Evolutionary conservation across 345 rosid species (phyloP), one percentile per base, ranked within the genome.

Genomic region (Leavenworthia alabamica): DNA sequence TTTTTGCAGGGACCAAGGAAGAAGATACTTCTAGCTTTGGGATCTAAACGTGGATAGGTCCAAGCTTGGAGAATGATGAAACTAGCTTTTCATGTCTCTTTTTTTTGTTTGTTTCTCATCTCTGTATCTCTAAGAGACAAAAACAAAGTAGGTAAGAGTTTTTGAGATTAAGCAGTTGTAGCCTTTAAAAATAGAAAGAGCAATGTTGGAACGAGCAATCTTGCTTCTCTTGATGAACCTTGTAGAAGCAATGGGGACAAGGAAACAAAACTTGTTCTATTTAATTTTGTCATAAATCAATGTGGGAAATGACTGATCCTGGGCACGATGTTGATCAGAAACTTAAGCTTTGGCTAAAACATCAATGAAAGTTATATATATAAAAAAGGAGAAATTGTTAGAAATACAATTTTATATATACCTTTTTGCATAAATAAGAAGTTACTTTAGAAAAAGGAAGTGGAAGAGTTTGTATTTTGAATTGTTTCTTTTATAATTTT

Each of bases 1-100:
- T 61, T 73, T 32, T n/a, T n/a, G n/a, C 80, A 91, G 96, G 98
- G 98, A 7, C 98, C 98, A 20, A 83, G 98, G 67, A 91, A 88
- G 84, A 91, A 91, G 81, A 86, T 91, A 77, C 77, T 81, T 3
- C 75, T 84, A 32, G 90, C 88, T n/a, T 64, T 91, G 78, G 92
- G 81, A 76, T 77, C 88, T 7, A 80, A 70, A 62, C 78, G 66
- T 28, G 77, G 79, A 79, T 53, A 55, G 49, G 5, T 31, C 13
- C 29, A 14, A 20, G 44, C 49, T 5, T 33, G 4, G 13, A 44
- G 44, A 22, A 57, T 2, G 71, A 67, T 40, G 39, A 22, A 55
- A 31, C 28, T n/a, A 8, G 13, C 24, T 46, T 41, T 13, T 52
- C 3, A 5, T 41, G 40, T 13, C 41, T 2, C 17, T 16, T 66